Percentiles rank a stretch among this genome's conserved stretches.
phyloP scores from a whole-genome alignment of 164 flowering plant genomes.

The Stephania cephalantha region DNA sequence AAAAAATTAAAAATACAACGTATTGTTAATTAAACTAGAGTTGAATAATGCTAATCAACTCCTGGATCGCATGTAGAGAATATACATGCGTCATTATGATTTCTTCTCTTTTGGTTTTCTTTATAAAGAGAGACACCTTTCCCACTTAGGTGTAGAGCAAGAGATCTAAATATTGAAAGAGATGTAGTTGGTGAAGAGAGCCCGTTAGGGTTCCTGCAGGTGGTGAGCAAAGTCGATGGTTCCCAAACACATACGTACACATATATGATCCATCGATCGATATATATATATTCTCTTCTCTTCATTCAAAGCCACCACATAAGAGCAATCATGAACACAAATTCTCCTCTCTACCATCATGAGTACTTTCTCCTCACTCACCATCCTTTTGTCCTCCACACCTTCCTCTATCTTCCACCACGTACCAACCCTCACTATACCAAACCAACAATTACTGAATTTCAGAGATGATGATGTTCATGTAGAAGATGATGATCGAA shows the following conservation, averaged over 20 bases:
- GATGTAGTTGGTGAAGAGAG: too few species aligned
- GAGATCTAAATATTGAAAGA: too few species aligned
- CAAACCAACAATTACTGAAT: background rate
- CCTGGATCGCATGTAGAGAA: background rate
- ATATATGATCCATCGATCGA: background rate
- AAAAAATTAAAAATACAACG: too few species aligned
- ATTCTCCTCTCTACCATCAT: background rate
- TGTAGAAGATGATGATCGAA: background rate
- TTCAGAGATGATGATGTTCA: background rate
- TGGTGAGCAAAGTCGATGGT: background rate
- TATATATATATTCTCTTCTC: background rate
- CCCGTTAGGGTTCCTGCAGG: background rate
- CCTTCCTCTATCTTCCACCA: background rate
- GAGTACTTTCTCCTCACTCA: background rate
- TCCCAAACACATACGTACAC: background rate
- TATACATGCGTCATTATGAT: background rate
- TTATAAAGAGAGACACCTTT: background rate
- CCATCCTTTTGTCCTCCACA: conserved; percentile 1
- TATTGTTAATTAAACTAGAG: background rate
- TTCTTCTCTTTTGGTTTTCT: background rate
- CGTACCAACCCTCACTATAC: background rate
- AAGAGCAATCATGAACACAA: background rate
- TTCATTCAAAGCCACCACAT: background rate
- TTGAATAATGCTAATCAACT: background rate
- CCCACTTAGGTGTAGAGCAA: background rate